A percentile compares a stretch with the other conserved stretches of the same genome.
Conservation (phyloP, 345 rosid genomes). For the Moricandia moricandioides region DNA sequence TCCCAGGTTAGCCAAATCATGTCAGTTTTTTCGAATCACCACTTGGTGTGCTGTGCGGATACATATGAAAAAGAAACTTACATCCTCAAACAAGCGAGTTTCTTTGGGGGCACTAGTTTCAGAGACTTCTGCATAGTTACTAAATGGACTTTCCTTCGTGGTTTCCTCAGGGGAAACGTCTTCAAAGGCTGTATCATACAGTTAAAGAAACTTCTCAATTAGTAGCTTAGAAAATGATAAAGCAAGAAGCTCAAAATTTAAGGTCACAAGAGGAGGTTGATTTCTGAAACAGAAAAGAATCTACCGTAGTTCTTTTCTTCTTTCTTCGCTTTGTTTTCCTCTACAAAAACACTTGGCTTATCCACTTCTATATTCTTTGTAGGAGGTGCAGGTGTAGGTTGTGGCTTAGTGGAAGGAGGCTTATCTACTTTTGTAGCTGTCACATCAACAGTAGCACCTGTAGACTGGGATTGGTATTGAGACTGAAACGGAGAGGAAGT, state of each 20-base stretch:
- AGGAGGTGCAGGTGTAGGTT: constrained; percentile 43
- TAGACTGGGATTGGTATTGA: constrained; percentile 51
- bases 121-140: constrained; percentile 51
- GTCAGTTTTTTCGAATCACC: background rate
- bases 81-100: constrained; percentile 51
- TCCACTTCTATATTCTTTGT: constrained; percentile 57
- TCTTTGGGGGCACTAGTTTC: constrained; percentile 51
- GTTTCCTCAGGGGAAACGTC: constrained; percentile 83
- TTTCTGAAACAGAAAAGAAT: background rate
- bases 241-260: background rate
- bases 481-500: constrained; percentile 39
- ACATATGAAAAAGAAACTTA: constrained; percentile 37
- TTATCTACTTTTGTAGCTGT: constrained; percentile 63
- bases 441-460: constrained; percentile 64
- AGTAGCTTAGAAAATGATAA: constrained; percentile 19
- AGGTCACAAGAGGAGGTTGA: background rate
- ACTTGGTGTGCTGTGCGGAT: background rate
- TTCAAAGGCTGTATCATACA: constrained; percentile 63
- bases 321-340: constrained; percentile 45
- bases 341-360: constrained; percentile 40
- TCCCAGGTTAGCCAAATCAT: background rate
- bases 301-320: constrained; percentile 78
- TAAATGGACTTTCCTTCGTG: constrained; percentile 57
- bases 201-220: constrained; percentile 9
- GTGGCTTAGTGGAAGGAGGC: constrained; percentile 39